Base-by-base conservation (phyloP, 768 basidiomycete species). In the Leccinum subgranulosum region DNA sequence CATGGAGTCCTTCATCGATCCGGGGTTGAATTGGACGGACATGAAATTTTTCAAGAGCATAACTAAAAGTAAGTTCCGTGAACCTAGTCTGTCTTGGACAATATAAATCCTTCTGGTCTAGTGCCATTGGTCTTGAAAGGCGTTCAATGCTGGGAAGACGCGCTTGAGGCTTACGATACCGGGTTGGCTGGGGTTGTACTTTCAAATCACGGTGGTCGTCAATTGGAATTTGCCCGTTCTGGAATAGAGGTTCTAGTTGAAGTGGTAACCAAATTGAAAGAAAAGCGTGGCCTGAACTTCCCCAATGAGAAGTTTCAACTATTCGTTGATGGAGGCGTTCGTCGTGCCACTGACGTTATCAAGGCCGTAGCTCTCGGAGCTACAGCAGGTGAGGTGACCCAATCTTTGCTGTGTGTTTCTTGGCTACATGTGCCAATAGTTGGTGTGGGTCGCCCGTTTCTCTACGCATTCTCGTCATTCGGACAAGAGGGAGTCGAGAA, bases 91-190 rank as follows among this genome's bases (percentile, higher is more conserved):
- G 21, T 25, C n/a, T 34, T 51, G 54, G 14, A 49, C 19, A 23
- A 15, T 7, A 49, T 15, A 54, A 54, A 69, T 33, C 36, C 8
- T n/a, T 49, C 14, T 19, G 55, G 45, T 45, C 17, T 57, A 90
- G 90, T 96, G 92, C 93, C 94, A 15, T 77, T 96, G 57, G 83
- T 96, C 53, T 74, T 96, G 46, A 98, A 96, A 74, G 94, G 94
- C 54, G 90, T 96, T 12, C 86, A 94, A 70, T 80, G 86, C 68
- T 87, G 91, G 89, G 90, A 92, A 81, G 94, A 97, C 69, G 90
- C 91, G 0, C 78, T 96, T 0, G 78, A 86, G 66, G 94, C 94
- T 4, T 93, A 90, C 60, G 93, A 94, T 58, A 72, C 74, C 0
- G 87, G 87, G 6, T 74, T 88, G 23, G 81, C 84, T 0, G 92